Percentiles rank a stretch among this genome's conserved stretches.
Evolutionary conservation across 164 flowering plant species (phyloP).

Genomic region (Amborella trichopoda): DNA sequence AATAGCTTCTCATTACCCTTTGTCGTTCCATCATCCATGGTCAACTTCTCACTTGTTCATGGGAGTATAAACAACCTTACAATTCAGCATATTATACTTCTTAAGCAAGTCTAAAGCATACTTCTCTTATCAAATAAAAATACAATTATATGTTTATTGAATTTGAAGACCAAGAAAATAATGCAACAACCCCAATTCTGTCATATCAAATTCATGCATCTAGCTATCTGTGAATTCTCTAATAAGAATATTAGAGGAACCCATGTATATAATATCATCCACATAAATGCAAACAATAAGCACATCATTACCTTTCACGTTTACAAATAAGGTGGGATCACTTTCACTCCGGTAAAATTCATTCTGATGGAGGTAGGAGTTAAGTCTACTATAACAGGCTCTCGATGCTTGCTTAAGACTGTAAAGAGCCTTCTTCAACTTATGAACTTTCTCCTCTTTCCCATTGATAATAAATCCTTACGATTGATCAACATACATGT

Average conservation of each 20-base stretch:
- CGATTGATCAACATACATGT: slow-evolving; percentile 3
- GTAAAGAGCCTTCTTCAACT: too few relatives aligned
- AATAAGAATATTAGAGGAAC: too few relatives aligned
- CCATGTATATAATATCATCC: too few relatives aligned
- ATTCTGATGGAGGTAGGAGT: too few relatives aligned
- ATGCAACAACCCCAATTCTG: slow-evolving; percentile 5
- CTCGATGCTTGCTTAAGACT: slow-evolving; percentile 12
- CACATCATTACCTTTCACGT: slow-evolving; percentile 1
- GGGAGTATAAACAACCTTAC: background rate
- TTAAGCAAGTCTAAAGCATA: slow-evolving; percentile 4
- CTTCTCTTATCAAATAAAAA: slow-evolving; percentile 4
- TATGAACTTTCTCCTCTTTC: background rate
- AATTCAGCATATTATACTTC: slow-evolving; percentile 1
- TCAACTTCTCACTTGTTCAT: background rate
- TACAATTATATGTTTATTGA: background rate
- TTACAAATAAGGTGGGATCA: slow-evolving; percentile 1
- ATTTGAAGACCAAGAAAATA: slow-evolving; percentile 8
- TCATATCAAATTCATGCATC: slow-evolving; percentile 11
- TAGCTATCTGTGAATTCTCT: slow-evolving; percentile 7
- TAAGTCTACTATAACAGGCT: slow-evolving; percentile 3
- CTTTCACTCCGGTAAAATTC: too few relatives aligned
- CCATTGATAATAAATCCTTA: background rate
- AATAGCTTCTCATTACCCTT: background rate
- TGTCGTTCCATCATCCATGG: background rate
- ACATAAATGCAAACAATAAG: too few relatives aligned